These are phyloP conservation scores for Monilinia aucupariae DNA, from an alignment of 2,329 filamentous ascomycete genomes.

Conservation along the genomic window DNA sequence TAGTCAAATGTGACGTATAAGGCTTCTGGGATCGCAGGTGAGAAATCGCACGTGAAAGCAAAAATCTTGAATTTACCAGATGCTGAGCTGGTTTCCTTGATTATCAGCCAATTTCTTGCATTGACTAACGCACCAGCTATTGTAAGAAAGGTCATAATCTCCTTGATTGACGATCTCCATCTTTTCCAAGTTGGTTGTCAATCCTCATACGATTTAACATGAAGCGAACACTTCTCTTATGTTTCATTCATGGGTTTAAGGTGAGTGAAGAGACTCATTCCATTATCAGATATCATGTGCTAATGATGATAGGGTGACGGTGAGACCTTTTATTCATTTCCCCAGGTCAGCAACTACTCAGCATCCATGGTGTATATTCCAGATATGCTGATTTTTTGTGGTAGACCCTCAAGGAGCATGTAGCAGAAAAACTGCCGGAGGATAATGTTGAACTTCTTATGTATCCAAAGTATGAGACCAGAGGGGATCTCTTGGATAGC, in stretches of 20 bases:
- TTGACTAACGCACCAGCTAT: not conserved
- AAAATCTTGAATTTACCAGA: slow-evolving; percentile 1
- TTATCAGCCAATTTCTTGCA: not conserved
- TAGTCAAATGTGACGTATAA: slow-evolving; percentile 9
- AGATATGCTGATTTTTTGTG: slow-evolving; percentile 3
- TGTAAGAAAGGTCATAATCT: slow-evolving; percentile 1
- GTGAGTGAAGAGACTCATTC: not conserved
- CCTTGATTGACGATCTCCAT: not conserved
- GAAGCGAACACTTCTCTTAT: slow-evolving; percentile 60
- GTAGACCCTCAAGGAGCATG: slow-evolving; percentile 51
- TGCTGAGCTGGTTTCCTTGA: not conserved
- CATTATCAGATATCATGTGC: not conserved
- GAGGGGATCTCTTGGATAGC: slow-evolving; percentile 56
- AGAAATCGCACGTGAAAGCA: not conserved
- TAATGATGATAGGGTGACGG: slow-evolving; percentile 47
- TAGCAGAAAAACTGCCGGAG: slow-evolving; percentile 54
- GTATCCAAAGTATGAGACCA: slow-evolving; percentile 69
- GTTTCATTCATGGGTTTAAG: slow-evolving; percentile 72
- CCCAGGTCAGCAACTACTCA: slow-evolving; percentile 38
- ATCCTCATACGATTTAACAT: slow-evolving; percentile 29
- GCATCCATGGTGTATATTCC: not conserved
- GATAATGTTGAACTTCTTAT: slow-evolving; percentile 56
- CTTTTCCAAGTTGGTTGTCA: not conserved
- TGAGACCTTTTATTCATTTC: slow-evolving; percentile 64
- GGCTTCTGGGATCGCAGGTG: slow-evolving; percentile 5